Evolutionary conservation across 1,284 basidiomycete species (phyloP), one percentile per base, ranked within the genome.

Genomic region (Microbotryum scabiosae): DNA sequence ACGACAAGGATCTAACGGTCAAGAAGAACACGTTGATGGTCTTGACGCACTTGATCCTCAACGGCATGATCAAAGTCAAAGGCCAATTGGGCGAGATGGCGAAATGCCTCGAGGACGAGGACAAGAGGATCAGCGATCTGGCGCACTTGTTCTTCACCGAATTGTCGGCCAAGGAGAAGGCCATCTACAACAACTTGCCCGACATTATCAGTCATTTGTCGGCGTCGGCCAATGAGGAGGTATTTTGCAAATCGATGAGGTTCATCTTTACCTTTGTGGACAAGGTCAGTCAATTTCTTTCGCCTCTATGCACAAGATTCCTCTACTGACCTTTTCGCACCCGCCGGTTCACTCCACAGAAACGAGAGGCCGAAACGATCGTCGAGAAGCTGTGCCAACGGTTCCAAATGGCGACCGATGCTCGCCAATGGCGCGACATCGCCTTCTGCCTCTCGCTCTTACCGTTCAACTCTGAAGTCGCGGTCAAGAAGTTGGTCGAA

Each of bases 11-110:
- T 73, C 78, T 90, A 5, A 83, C 87, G 50, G 94, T 98, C 64
- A 98, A 97, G 84, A 97, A 98, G 80, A 97, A 97, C 77, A 97
- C 94, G 49, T 81, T 98, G 54, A 98, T 98, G 94, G 94, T 98
- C 52, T 80, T 98, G 62, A 97, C 94, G 4, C 93, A 98, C 76
- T 77, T 98, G 65, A 98, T 98, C 73, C 77, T 97, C 65, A 97
- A 97, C 73, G 94, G 94, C 1, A 97, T 97, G 94, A 90, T 97
- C 80, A 98, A 98, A 76, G 94, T 97, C 73, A 98, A 98, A 76
- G 96, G 96, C 1, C 94, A 98, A 75, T 80, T 97, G 4, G 94
- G 96, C 41, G 96, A 97, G 79, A 97, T 99, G 92, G 96, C 94
- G 41, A 99, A 98, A 77, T 98, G 94, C 72, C 78, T 98, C 23